Conservation (phyloP, 2,329 filamentous ascomycete genomes). For the Didymosphaeria variabile region DNA sequence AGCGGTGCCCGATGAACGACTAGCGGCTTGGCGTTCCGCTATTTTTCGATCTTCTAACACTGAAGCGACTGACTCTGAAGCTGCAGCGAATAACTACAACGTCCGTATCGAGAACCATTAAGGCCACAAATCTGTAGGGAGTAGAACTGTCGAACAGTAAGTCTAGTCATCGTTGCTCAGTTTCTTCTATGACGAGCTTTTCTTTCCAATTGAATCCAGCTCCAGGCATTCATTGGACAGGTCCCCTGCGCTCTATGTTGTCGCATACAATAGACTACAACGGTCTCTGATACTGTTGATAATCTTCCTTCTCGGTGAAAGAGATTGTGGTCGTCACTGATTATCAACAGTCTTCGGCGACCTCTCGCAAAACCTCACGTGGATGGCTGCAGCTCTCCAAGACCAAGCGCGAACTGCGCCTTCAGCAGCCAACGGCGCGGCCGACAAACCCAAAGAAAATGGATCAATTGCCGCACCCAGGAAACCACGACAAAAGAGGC, state of each 20-base stretch:
- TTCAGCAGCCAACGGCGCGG: constrained; percentile 14
- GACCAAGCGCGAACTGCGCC: constrained; percentile 9
- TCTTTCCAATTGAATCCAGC: constrained; percentile 35
- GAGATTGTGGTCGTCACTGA: neutral
- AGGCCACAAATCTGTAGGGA: neutral
- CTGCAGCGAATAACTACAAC: neutral
- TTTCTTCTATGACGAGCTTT: constrained; percentile 34
- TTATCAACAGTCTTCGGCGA: neutral
- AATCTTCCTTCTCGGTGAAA: constrained; percentile 2
- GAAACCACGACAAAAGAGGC: constrained; percentile 44
- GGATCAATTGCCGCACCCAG: constrained; percentile 28
- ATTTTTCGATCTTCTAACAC: constrained; percentile 4
- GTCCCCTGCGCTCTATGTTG: constrained; percentile 41
- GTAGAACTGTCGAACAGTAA: neutral
- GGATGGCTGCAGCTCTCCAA: constrained; percentile 13
- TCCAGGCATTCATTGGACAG: constrained; percentile 46
- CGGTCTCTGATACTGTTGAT: constrained; percentile 45
- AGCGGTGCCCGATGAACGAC: neutral
- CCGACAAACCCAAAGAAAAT: constrained; percentile 23
- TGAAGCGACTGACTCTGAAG: neutral
- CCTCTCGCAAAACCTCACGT: neutral
- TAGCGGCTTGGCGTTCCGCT: constrained; percentile 8
- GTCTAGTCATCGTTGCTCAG: constrained; percentile 10
- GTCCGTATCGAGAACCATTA: neutral
- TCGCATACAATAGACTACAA: constrained; percentile 50